phyloP scores from a whole-genome alignment of 2,329 filamentous ascomycete genomes.

The Shiraia bambusicola region DNA sequence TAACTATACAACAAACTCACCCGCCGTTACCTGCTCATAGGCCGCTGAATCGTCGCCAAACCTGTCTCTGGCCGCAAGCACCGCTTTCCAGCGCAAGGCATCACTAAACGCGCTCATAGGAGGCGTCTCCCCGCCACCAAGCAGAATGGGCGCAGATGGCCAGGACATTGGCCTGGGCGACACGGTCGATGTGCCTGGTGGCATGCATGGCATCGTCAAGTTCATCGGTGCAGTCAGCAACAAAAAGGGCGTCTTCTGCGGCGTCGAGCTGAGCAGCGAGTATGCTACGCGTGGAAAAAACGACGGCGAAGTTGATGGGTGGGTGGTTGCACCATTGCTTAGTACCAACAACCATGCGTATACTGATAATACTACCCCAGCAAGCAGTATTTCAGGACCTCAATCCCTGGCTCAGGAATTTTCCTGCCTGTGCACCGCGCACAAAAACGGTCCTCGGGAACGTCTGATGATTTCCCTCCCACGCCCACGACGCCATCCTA shows the following conservation, averaged over 20 bases:
- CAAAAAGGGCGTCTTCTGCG: conserved; percentile 88
- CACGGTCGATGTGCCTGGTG: conserved; percentile 85
- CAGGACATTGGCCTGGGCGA: conserved; percentile 73
- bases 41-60: conserved; percentile 47
- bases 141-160: conserved; percentile 49
- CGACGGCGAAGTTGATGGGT: conserved; percentile 94
- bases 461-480: conserved; percentile 58
- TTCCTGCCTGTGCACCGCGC: conserved; percentile 88
- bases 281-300: conserved; percentile 89
- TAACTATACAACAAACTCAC: conserved; percentile 9
- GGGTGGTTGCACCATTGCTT: conserved; percentile 41
- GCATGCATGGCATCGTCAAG: conserved; percentile 86
- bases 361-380: conserved; percentile 37
- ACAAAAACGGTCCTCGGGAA: conserved; percentile 63
- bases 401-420: conserved; percentile 79
- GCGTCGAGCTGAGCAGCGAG: conserved; percentile 82
- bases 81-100: conserved; percentile 65
- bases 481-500: conserved; percentile 69
- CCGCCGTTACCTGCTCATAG: not conserved
- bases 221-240: conserved; percentile 85
- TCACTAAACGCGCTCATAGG: conserved; percentile 69
- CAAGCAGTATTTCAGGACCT: conserved; percentile 76
- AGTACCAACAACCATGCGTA: not conserved
- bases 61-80: conserved; percentile 43
- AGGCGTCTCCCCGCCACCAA: conserved; percentile 44